Conservation (phyloP, 2,329 filamentous ascomycete species). For the Daldinia sp. region DNA sequence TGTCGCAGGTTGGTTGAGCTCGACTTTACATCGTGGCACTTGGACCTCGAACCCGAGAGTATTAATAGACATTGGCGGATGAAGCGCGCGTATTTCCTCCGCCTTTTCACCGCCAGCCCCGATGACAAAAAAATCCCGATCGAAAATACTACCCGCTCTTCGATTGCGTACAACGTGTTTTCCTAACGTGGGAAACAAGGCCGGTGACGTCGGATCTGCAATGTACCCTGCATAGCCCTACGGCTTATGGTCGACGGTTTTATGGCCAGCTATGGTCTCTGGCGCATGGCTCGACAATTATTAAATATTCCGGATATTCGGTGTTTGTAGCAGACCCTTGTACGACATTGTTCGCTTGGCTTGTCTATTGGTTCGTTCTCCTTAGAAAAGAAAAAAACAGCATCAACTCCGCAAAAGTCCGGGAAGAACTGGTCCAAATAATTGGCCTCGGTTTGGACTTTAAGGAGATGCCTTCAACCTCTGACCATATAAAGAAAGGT, state of each 20-base stretch:
- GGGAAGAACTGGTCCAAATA: slow-evolving; percentile 1
- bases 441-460: slow-evolving; percentile 8
- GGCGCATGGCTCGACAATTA: neutral
- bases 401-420: slow-evolving; percentile 22
- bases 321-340: slow-evolving; percentile 6
- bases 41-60: neutral
- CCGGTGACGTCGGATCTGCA: slow-evolving; percentile 32
- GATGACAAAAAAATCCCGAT: neutral
- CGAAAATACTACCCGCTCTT: neutral
- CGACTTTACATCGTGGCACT: slow-evolving; percentile 11
- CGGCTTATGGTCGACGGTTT: neutral
- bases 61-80: slow-evolving; percentile 6
- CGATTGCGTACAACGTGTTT: slow-evolving; percentile 10
- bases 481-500: neutral
- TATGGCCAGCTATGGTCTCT: too few species aligned
- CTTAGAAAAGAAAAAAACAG: slow-evolving; percentile 11
- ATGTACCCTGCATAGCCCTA: slow-evolving; percentile 19
- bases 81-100: slow-evolving; percentile 8
- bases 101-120: neutral
- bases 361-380: slow-evolving; percentile 13
- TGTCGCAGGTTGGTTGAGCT: slow-evolving; percentile 3
- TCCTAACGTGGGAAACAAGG: slow-evolving; percentile 13
- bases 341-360: slow-evolving; percentile 5
- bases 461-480: neutral
- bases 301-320: too few species aligned